Evolutionary conservation across 2,329 filamentous ascomycete species (phyloP), one percentile per base, ranked within the genome.

Genomic region (Penicillium hordei): DNA sequence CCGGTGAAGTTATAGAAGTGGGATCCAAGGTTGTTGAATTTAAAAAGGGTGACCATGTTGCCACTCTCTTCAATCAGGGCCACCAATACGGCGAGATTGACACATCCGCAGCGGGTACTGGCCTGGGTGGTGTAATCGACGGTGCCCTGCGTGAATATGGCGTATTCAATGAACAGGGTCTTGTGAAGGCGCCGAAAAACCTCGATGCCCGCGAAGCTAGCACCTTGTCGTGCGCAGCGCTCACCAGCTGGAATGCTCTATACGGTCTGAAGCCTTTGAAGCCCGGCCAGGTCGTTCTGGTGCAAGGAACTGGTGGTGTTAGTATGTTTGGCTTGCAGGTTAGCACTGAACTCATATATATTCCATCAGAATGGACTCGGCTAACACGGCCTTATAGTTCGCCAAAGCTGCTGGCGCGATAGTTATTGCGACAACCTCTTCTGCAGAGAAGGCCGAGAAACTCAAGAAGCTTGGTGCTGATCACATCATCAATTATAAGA

Each of bases 131-230:
- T 48, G 79, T 79, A 12, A 55, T 89, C 1, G 84, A 92, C 66
- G 90, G 90, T 57, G 83, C 82, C 0, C 80, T 93, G 27, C 83
- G 88, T 44, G 79, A 88, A 64, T 86, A 89, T 63, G 89, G 78
- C 58, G 82, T 85, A 12, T 91, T 89, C 70, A 80, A 84, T 58
- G 86, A 91, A 76, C 82, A 72, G 23, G 89, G 89, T 2, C 79
- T 93, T 5, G 87, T 91, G 17, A 77, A 76, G 46, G 79, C 83
- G 55, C 90, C 90, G 1, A 70, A 68, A 23, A 82, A 82, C 63
- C 77, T 89, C 31, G 79, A 69, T 61, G 73, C 78, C 51, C 57
- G 78, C 36, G 85, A 89, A 70, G 80, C 82, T 1, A 79, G 81
- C 23, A 86, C 86, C 0, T 76, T 89, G 1, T 70, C 81, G 1